Conservation (phyloP, 495 filamentous ascomycete genomes). For the Aspergillus haitiensis region DNA sequence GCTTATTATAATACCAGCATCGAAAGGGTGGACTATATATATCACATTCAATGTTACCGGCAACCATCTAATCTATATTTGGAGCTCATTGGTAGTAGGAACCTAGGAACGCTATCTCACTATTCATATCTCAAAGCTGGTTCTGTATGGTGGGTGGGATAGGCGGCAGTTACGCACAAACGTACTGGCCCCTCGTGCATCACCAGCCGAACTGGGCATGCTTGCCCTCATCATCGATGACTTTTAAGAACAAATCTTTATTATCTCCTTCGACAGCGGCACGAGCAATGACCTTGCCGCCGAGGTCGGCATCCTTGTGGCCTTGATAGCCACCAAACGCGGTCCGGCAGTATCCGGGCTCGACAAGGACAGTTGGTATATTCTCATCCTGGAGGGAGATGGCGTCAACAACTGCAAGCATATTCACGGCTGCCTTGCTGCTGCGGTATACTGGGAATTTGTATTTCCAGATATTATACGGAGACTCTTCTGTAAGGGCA, state of each 20-base stretch:
- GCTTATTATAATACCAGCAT: no score
- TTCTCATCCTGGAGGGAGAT: background rate
- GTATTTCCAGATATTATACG: conserved; percentile 4
- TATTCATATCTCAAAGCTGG: no score
- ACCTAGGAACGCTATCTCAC: no score
- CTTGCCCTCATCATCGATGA: conserved; percentile 7
- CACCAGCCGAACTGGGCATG: conserved; percentile 3
- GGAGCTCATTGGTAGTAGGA: no score
- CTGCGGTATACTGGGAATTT: background rate
- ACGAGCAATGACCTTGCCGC: background rate
- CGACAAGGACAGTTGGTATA: background rate
- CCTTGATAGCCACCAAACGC: conserved; percentile 4
- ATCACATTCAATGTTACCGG: no score
- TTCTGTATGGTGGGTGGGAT: no score
- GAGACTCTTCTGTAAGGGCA: background rate
- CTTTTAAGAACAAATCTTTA: conserved; percentile 1
- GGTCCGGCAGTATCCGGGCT: conserved; percentile 4
- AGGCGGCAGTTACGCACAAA: no score
- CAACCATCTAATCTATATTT: no score
- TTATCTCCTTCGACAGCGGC: conserved; percentile 4
- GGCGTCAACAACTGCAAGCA: background rate
- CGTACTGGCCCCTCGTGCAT: background rate
- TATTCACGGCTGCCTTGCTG: background rate
- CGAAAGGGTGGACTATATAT: no score
- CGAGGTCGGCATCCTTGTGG: background rate